Conservation (phyloP, 2,329 filamentous ascomycete species). For the Cladosporium austrohemisphaericum region DNA sequence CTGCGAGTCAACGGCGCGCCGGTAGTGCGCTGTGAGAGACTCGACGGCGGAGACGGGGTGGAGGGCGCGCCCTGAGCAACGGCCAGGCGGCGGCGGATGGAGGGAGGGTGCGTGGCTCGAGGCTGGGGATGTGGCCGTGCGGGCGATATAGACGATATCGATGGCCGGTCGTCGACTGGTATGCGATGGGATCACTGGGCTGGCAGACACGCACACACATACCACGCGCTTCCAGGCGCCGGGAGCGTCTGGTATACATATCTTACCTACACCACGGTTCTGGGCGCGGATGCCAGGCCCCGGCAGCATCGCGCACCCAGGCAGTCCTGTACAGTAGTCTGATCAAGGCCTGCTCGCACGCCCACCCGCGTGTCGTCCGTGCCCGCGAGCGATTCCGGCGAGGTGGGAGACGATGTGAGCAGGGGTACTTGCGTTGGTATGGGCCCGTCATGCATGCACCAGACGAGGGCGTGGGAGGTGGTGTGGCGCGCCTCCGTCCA, state of each 20-base stretch:
- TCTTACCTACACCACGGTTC: not conserved
- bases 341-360: constrained; percentile 12
- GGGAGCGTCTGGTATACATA: constrained; percentile 10
- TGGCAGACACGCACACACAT: not conserved
- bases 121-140: constrained; percentile 11
- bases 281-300: not conserved
- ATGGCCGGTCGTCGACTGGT: too few species aligned
- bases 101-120: not conserved
- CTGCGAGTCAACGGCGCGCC: constrained; percentile 14
- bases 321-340: too few species aligned
- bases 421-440: constrained; percentile 11
- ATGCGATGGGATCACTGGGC: not conserved
- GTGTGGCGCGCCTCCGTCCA: not conserved
- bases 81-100: constrained; percentile 1
- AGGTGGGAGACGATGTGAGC: constrained; percentile 11
- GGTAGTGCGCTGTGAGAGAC: constrained; percentile 8
- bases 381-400: constrained; percentile 7
- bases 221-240: not conserved
- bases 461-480: constrained; percentile 2
- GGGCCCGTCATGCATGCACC: not conserved
- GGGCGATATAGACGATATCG: not conserved
- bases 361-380: constrained; percentile 9
- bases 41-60: not conserved
- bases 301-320: not conserved
- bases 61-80: constrained; percentile 1